phyloP scores from a whole-genome alignment of 495 filamentous ascomycete species.

The Penicillium goetzii region DNA sequence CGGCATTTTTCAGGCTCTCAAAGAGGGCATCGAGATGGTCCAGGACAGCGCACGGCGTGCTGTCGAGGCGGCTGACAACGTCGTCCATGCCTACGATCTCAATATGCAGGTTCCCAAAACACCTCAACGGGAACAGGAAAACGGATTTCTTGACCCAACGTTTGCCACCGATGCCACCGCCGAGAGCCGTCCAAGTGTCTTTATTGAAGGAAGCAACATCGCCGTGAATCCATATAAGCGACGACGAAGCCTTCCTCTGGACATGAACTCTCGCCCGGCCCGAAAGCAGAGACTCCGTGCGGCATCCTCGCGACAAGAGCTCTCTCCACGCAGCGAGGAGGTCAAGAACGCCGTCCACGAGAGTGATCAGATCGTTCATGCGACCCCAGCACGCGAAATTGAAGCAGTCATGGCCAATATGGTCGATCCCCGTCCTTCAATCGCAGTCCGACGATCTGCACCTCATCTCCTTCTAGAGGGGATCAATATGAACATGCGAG shows the following conservation, averaged over 20 bases:
- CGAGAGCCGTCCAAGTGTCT: slow-evolving; percentile 44
- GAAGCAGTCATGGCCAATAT: slow-evolving; percentile 50
- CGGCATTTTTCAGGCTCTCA: slow-evolving; percentile 64
- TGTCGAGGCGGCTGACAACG: slow-evolving; percentile 82
- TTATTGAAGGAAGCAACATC: slow-evolving; percentile 52
- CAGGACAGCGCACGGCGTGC: slow-evolving; percentile 81
- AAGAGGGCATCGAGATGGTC: slow-evolving; percentile 75
- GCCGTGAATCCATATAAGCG: slow-evolving; percentile 54
- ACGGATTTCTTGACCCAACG: slow-evolving; percentile 34
- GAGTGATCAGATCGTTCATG: slow-evolving; percentile 51
- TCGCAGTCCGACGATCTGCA: slow-evolving; percentile 47
- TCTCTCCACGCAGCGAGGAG: slow-evolving; percentile 55
- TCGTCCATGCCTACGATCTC: slow-evolving; percentile 85
- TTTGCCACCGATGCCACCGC: slow-evolving; percentile 23
- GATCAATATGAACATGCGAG: slow-evolving; percentile 45
- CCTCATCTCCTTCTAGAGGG: slow-evolving; percentile 49
- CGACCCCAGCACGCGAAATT: slow-evolving; percentile 42
- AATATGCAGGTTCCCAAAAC: slow-evolving; percentile 80
- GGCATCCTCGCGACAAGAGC: slow-evolving; percentile 40
- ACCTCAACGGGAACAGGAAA: slow-evolving; percentile 46
- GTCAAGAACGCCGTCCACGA: slow-evolving; percentile 56
- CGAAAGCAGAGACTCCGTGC: slow-evolving; percentile 47
- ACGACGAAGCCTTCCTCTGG: slow-evolving; percentile 49
- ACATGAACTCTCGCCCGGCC: slow-evolving; percentile 34
- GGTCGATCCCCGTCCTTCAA: slow-evolving; percentile 46